phyloP scores from a whole-genome alignment of 164 flowering plant genomes.

The Buxus sempervirens region DNA sequence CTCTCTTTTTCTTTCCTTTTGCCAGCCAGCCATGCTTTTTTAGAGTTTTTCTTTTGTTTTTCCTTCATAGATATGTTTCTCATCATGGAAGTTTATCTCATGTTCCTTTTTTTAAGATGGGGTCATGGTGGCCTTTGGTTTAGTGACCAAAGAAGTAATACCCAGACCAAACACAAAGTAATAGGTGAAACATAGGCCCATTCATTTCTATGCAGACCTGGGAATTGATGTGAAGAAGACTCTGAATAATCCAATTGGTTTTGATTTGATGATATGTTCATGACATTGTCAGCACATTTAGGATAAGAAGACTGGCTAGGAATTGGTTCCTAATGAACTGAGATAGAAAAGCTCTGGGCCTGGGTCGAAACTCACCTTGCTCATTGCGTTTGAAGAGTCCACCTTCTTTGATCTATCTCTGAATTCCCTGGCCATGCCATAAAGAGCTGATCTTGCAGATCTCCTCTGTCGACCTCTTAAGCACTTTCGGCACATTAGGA shows the following conservation, averaged over 20 bases:
- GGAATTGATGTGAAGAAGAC: too few species aligned
- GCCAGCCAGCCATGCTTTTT: too few species aligned
- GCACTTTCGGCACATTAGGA: slow-evolving; percentile 39
- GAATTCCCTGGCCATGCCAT: slow-evolving; percentile 5
- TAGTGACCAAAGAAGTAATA: too few species aligned
- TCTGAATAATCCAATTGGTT: slow-evolving; percentile 14
- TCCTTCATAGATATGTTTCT: too few species aligned
- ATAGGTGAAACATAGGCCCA: too few species aligned
- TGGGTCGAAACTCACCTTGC: slow-evolving; percentile 62
- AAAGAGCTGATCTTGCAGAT: slow-evolving; percentile 1
- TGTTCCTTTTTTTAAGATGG: too few species aligned
- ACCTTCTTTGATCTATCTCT: slow-evolving; percentile 34
- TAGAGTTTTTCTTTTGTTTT: too few species aligned
- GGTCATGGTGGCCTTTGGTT: too few species aligned
- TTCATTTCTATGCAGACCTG: too few species aligned
- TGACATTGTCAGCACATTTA: slow-evolving; percentile 24
- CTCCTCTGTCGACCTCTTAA: slow-evolving; percentile 26
- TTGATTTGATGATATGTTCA: slow-evolving; percentile 16
- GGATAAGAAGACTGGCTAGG: slow-evolving; percentile 32
- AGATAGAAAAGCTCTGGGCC: slow-evolving; percentile 59
- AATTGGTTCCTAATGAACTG: slow-evolving; percentile 33
- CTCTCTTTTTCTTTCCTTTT: too few species aligned
- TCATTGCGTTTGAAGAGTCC: slow-evolving; percentile 29
- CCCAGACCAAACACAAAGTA: too few species aligned
- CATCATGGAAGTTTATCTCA: too few species aligned